Percentiles rank a stretch among this genome's conserved stretches.
These are phyloP conservation scores for Hymenotorrendiella dingleyae DNA, from an alignment of 2,329 filamentous ascomycete species.

Conservation along the genomic window DNA sequence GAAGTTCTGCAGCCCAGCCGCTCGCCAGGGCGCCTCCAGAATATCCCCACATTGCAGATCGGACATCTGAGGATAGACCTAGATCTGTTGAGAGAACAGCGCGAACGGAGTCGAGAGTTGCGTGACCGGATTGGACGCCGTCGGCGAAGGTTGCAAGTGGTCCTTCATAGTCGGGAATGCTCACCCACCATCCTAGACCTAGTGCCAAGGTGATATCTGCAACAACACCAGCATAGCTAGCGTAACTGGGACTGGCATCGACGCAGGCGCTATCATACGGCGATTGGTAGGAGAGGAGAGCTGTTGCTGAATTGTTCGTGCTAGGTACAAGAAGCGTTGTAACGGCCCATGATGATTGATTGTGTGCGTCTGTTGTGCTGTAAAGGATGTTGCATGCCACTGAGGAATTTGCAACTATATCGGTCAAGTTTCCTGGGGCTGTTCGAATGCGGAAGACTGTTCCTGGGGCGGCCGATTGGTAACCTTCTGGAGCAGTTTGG, in stretches of 20 bases:
- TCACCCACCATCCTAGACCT: slow-evolving; percentile 14
- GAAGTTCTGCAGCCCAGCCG: slow-evolving; percentile 47
- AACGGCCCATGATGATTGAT: slow-evolving; percentile 33
- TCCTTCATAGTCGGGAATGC: slow-evolving; percentile 20
- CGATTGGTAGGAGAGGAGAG: slow-evolving; percentile 38
- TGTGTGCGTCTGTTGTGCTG: slow-evolving; percentile 33
- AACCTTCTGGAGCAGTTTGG: slow-evolving; percentile 26
- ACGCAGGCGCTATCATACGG: slow-evolving; percentile 35
- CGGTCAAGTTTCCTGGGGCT: slow-evolving; percentile 23
- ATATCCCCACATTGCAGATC: slow-evolving; percentile 44
- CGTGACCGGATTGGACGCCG: slow-evolving; percentile 14
- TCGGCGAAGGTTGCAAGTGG: slow-evolving; percentile 10
- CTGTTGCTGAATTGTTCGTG: not conserved
- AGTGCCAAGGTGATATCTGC: slow-evolving; percentile 16
- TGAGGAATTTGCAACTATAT: slow-evolving; percentile 3
- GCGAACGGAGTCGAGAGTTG: slow-evolving; percentile 18
- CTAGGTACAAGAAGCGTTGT: slow-evolving; percentile 31
- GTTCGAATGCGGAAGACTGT: slow-evolving; percentile 30
- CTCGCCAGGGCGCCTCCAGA: slow-evolving; percentile 48
- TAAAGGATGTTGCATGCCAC: slow-evolving; percentile 35
- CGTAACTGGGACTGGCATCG: slow-evolving; percentile 36
- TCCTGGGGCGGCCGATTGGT: slow-evolving; percentile 28
- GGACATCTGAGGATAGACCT: not conserved
- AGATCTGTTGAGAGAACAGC: slow-evolving; percentile 6
- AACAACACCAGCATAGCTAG: slow-evolving; percentile 35